Conservation (phyloP, 371 early-diverging fungal genomes). For the Mucor sp. region DNA sequence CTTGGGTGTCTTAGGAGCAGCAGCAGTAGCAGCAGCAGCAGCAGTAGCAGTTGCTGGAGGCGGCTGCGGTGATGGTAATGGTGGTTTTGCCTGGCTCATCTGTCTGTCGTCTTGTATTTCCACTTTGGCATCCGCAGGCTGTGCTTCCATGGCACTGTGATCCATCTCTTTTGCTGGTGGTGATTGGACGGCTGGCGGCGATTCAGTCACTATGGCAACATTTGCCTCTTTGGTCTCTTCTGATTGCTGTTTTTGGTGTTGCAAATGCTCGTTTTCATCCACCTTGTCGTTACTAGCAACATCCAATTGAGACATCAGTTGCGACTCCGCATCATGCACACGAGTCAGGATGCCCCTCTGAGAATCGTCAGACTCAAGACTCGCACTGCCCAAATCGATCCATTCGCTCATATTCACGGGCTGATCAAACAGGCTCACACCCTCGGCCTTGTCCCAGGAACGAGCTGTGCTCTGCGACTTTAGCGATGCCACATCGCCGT, state of each 20-base stretch:
- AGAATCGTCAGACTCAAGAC: conserved; percentile 35
- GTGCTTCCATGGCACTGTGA: background rate
- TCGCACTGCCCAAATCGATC: conserved; percentile 48
- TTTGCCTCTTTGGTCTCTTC: background rate
- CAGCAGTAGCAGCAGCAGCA: background rate
- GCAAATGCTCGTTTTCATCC: background rate
- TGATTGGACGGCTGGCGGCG: background rate
- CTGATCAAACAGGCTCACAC: conserved; percentile 38
- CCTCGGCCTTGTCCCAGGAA: conserved; percentile 27
- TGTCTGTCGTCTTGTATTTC: background rate
- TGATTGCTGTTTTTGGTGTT: background rate
- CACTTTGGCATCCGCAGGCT: too few species aligned
- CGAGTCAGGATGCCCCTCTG: conserved; percentile 45
- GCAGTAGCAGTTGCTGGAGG: background rate
- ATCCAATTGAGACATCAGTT: conserved; percentile 22
- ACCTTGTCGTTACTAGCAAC: background rate
- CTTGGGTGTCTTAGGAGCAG: background rate
- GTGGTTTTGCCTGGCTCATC: background rate
- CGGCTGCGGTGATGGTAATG: background rate
- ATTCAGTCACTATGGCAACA: background rate
- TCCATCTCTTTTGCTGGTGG: background rate
- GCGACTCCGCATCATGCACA: conserved; percentile 40
- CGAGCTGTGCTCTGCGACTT: background rate
- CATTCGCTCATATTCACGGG: conserved; percentile 55
- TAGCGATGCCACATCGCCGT: background rate